Evolutionary conservation across 1,284 basidiomycete species (phyloP), one percentile per base, ranked within the genome.

Genomic region (Veloboletus limbatus): DNA sequence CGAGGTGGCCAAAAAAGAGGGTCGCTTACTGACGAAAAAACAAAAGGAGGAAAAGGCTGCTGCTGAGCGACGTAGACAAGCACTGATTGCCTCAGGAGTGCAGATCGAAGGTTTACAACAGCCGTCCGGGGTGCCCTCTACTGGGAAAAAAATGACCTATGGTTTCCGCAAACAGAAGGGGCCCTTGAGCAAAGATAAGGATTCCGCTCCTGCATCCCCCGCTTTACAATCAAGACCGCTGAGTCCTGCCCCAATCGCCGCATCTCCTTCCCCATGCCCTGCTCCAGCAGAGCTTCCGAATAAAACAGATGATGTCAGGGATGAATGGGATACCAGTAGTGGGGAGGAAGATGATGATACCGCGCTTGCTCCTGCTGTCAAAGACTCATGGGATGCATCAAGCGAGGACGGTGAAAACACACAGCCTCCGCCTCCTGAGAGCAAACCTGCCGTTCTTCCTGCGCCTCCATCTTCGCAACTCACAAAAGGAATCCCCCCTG

Each of bases 21-120:
- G 94, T 26, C 81, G 88, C 45, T 72, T 93, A 25, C 77, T 97
- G 37, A 97, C 94, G 6, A 92, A 94, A 65, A 97, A 97, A 70
- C 95, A 99, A 68, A 97, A 95, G 71, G 90, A 92, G 60, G 95
- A 98, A 66, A 87, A 82, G 57, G 88, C 89, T 14, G 88, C 87
- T 49, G 95, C 94, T 8, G 95, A 98, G 67, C 82, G 92, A 28
- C 83, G 95, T 47, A 90, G 88, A 68, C 83, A 96, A 68, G 96
- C 96, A 4, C 78, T 99, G 48, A 77, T 99, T 41, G 83, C 86
- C 18, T 90, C 91, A 24, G 94, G 94, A 39, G 88, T 92, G 47
- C 85, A 88, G 58, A 87, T 99, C 52, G 94, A 95, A 55, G 97
- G 91, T 49, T 74, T 98, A 32, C 84, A 77, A 43, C 68, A 87